Evolutionary conservation across 495 filamentous ascomycete genomes (phyloP), one percentile per base, ranked within the genome.

Genomic region (Trichoderma gamsii): DNA sequence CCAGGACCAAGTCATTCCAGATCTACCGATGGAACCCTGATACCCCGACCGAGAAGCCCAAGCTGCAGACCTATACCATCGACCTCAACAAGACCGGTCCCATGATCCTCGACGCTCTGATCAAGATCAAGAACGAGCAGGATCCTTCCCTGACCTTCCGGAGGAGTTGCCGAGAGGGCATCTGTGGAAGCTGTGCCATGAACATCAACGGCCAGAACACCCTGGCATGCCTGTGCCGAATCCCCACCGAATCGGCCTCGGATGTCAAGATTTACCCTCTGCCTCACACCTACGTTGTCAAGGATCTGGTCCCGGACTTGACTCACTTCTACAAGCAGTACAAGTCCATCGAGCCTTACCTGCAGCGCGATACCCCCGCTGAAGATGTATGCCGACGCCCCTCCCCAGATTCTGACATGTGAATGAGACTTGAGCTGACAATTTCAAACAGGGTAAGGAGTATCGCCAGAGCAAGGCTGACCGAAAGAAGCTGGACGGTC

Each of bases 271-370:
- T 99, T 84, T 99, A 99, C 82, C 95, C 95, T 16, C 86, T 99
- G 68, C 95, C 95, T 70, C 95, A 99, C 85, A 99, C 93, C 78
- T 99, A 97, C 84, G 90, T 98, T 72, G 94, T 99, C 81, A 99
- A 97, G 87, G 95, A 99, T 77, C 86, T 99, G 70, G 94, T 99
- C 15, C 94, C 95, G 64, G 95, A 99, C 78, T 81, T 99, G 72
- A 99, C 95, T 72, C 90, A 91, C 69, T 97, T 99, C 88, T 99
- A 99, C 90, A 97, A 97, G 85, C 95, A 99, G 86, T 99, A 99
- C 88, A 97, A 97, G 82, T 97, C 94, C 27, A 97, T 99, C 83
- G 96, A 99, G 86, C 95, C 95, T 8, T 99, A 97, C 77, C 90
- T 99, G 43, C 95, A 97, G 81, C 85, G 92, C 70, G 88, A 92